phyloP scores from a whole-genome alignment of 345 rosid species.

The Eucalyptus melliodora region DNA sequence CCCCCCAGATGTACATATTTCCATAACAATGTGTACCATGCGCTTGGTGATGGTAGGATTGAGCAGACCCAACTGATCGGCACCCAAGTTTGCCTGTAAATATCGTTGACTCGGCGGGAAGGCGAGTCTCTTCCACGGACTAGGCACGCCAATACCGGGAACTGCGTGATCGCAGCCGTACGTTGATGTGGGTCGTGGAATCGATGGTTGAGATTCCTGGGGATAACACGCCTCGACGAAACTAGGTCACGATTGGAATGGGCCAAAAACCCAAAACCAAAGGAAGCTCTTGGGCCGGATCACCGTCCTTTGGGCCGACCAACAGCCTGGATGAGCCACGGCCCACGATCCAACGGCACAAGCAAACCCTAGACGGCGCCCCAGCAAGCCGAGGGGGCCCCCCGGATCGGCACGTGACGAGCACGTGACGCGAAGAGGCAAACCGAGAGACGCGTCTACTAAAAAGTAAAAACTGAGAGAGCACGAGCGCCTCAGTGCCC shows the following conservation, averaged over 20 bases:
- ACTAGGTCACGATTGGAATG: background rate
- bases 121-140: background rate
- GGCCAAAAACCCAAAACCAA: background rate
- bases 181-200: background rate
- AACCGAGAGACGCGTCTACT: background rate
- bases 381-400: background rate
- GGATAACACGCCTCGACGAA: background rate
- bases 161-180: background rate
- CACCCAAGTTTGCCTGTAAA: background rate
- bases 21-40: background rate
- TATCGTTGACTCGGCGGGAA: background rate
- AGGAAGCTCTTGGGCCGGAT: background rate
- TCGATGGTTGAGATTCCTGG: background rate
- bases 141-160: background rate
- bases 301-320: background rate
- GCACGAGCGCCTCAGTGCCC: background rate
- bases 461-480: background rate
- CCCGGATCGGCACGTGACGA: background rate
- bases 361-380: background rate
- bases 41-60: background rate
- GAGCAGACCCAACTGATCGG: background rate
- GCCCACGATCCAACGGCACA: background rate
- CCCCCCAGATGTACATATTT: background rate
- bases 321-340: background rate
- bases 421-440: background rate